These are phyloP conservation scores for Schoenoplectus triqueter DNA, from an alignment of 202 grass and related monocot species.

Conservation along the genomic window DNA sequence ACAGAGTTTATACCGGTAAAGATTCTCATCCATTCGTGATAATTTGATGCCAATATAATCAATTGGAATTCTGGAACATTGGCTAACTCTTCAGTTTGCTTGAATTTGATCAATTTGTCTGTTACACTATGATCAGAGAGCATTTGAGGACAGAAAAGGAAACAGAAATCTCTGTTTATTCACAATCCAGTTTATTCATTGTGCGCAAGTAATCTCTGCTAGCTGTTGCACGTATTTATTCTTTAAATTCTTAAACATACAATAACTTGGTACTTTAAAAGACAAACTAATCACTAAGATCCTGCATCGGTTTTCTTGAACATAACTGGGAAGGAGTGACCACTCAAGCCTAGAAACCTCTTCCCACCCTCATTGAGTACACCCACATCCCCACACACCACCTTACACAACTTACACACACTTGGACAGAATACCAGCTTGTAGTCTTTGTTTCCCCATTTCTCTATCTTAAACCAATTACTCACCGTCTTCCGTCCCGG, in stretches of 20 bases:
- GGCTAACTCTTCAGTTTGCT: too few species aligned
- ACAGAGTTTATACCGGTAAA: too few species aligned
- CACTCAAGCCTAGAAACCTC: slow-evolving; percentile 48
- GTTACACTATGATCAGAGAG: too few species aligned
- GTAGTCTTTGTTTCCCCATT: slow-evolving; percentile 45
- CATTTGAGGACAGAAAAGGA: too few species aligned
- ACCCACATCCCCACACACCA: slow-evolving; percentile 61
- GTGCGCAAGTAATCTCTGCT: too few species aligned
- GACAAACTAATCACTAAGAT: background rate
- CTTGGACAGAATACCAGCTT: slow-evolving; percentile 59
- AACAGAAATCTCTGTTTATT: too few species aligned
- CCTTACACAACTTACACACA: slow-evolving; percentile 17
- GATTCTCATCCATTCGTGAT: too few species aligned
- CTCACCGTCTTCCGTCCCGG: slow-evolving; percentile 36
- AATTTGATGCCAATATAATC: too few species aligned
- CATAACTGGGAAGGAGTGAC: slow-evolving; percentile 47
- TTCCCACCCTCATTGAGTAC: slow-evolving; percentile 39
- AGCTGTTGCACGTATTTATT: background rate
- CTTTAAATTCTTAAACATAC: background rate
- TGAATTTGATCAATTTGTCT: too few species aligned
- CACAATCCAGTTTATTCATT: too few species aligned
- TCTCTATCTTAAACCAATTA: slow-evolving; percentile 74
- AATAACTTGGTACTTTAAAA: background rate
- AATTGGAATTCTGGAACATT: too few species aligned
- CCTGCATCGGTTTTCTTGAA: slow-evolving; percentile 50